Evolutionary conservation across 1,284 basidiomycete species (phyloP), one percentile per base, ranked within the genome.

Genomic region (Wallemia mellicola): DNA sequence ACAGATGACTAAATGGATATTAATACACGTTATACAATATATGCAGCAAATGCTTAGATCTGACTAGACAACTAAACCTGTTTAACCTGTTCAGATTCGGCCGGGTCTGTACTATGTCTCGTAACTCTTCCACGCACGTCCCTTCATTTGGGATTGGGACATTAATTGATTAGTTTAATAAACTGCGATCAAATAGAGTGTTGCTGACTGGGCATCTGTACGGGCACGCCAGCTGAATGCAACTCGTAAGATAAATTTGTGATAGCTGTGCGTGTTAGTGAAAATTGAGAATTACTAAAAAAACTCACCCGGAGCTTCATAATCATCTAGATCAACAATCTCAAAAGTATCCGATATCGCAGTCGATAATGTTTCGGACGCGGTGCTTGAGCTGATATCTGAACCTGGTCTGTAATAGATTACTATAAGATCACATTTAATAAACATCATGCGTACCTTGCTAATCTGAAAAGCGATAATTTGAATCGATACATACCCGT

Each of bases 401-500:
- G 38, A 48, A n/a, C 38, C 38, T 48, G 38, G 38, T n/a, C 38
- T 48, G 19, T 22, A 7, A 17, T 30, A 17, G 7, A 17, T 11
- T 22, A 48, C 19, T 11, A 11, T 48, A n/a, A 48, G 9, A n/a
- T 48, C 5, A 11, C 5, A 48, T 17, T 48, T 48, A 57, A 57
- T 28, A 14, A 14, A 59, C 27, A 26, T 15, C 26, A 22, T 15
- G 76, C 81, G 74, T 70, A 82, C 87, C 79, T 79, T 64, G 82
- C 80, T 63, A 89, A 75, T 66, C 78, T 75, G 69, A 86, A 74
- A 56, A 91, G 73, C 19, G 76, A 79, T 59, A 89, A 76, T 58
- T 79, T 77, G 56, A 92, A 73, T 64, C 79, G 76, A 70, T 82
- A 92, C 17, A 74, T 76, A 17, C 87, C 87, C 27, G 77, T 73